These are phyloP conservation scores for Botrytis paeoniae DNA, from an alignment of 2,329 filamentous ascomycete species.

Conservation along the genomic window DNA sequence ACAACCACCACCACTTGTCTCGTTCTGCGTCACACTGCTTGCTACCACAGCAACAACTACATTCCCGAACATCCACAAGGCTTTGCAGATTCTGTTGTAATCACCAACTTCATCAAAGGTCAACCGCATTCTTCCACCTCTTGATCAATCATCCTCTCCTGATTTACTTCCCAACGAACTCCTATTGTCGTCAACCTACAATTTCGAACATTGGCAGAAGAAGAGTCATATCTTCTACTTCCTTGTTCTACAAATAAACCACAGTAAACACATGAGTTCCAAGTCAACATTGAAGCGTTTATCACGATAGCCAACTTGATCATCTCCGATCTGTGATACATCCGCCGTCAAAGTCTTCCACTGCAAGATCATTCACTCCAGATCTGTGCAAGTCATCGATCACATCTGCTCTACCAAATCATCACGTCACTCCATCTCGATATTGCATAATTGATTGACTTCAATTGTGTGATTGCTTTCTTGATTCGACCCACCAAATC, in stretches of 20 bases:
- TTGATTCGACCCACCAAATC: constrained; percentile 29
- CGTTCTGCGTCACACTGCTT: constrained; percentile 29
- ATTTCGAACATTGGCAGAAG: constrained; percentile 31
- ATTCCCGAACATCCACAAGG: constrained; percentile 21
- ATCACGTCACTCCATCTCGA: constrained; percentile 6
- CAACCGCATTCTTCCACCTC: constrained; percentile 6
- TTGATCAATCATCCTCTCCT: constrained; percentile 2
- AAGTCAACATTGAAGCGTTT: constrained; percentile 41
- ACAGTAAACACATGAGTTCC: constrained; percentile 43
- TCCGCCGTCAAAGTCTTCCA: constrained; percentile 15
- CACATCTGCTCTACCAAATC: not conserved
- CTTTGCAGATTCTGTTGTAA: constrained; percentile 22
- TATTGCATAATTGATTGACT: constrained; percentile 24
- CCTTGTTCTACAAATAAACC: constrained; percentile 43
- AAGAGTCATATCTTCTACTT: constrained; percentile 51
- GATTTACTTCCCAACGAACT: not conserved
- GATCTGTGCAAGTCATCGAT: constrained; percentile 17
- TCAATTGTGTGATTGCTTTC: constrained; percentile 26
- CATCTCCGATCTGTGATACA: constrained; percentile 20
- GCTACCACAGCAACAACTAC: constrained; percentile 28
- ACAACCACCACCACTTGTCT: constrained; percentile 21
- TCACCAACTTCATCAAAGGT: constrained; percentile 8
- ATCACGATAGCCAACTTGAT: constrained; percentile 39
- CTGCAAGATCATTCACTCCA: constrained; percentile 11
- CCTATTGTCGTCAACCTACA: constrained; percentile 11